Percentiles rank a stretch among this genome's conserved stretches.
Evolutionary conservation across 768 basidiomycete genomes (phyloP).

Genomic region (Kwoniella shandongensis): DNA sequence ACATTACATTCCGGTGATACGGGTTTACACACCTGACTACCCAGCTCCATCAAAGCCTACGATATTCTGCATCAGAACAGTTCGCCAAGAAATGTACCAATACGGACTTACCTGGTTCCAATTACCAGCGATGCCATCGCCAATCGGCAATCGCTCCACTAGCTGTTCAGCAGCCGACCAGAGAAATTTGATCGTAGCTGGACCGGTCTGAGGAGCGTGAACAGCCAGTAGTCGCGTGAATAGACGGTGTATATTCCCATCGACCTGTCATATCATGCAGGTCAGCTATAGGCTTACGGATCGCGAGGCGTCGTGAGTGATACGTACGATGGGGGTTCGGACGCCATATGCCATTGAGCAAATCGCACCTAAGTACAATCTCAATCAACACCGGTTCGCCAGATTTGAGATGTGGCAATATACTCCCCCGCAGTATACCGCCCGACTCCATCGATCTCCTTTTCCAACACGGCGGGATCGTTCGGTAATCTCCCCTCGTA

Average conservation of each 20-base stretch:
- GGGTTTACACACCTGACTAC: conserved; percentile 87
- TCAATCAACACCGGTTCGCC: conserved; percentile 1
- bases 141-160: conserved; percentile 60
- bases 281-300: conserved; percentile 1
- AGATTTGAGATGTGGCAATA: not conserved
- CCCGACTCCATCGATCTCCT: conserved; percentile 80
- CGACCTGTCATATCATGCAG: conserved; percentile 73
- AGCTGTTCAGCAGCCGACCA: conserved; percentile 75
- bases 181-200: conserved; percentile 72
- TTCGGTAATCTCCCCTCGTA: conserved; percentile 68
- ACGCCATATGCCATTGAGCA: conserved; percentile 83
- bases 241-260: conserved; percentile 87
- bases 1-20: conserved; percentile 69
- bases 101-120: conserved; percentile 59
- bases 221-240: conserved; percentile 78
- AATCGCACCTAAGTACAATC: conserved; percentile 52
- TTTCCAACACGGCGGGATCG: conserved; percentile 77
- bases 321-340: conserved; percentile 75
- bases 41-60: conserved; percentile 90
- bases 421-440: conserved; percentile 78
- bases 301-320: not conserved
- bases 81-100: too few relatives aligned
- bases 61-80: not conserved
- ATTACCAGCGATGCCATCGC: conserved; percentile 63
- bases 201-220: conserved; percentile 77